A percentile compares a stretch with the other conserved stretches of the same genome.
phyloP scores from a whole-genome alignment of 176 grass and related monocot genomes.

The Dactylis glomerata region DNA sequence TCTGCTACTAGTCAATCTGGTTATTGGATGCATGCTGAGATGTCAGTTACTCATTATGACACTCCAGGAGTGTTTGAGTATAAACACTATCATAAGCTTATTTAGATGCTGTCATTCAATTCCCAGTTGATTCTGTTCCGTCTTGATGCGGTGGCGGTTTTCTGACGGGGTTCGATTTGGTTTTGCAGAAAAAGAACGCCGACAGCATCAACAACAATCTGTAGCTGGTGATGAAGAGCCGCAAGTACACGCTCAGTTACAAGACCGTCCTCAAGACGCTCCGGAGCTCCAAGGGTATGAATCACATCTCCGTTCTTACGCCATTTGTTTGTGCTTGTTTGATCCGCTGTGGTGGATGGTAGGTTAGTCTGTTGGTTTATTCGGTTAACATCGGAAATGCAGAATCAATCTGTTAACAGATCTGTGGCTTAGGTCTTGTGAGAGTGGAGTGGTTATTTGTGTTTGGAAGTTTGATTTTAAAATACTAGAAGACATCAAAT shows the following conservation, averaged over 20 bases:
- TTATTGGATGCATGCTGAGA: not conserved
- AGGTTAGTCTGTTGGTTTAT: not conserved
- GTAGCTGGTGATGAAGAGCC: slow-evolving; percentile 98
- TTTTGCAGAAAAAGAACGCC: slow-evolving; percentile 87
- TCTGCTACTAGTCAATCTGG: not conserved
- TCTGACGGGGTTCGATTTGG: slow-evolving; percentile 15
- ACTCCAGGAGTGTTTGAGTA: not conserved
- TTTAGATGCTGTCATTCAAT: not conserved
- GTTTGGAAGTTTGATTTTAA: too few species aligned
- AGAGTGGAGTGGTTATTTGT: not conserved
- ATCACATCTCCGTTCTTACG: not conserved
- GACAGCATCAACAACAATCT: slow-evolving; percentile 97
- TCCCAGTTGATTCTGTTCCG: not conserved
- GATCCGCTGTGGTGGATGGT: not conserved
- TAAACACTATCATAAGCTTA: not conserved
- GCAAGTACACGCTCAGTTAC: slow-evolving; percentile 93
- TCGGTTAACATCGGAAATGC: not conserved
- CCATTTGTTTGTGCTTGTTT: not conserved
- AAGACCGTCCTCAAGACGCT: slow-evolving; percentile 94
- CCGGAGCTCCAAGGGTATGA: slow-evolving; percentile 85
- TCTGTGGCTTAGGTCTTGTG: not conserved
- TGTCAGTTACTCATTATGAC: not conserved
- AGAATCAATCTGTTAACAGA: not conserved
- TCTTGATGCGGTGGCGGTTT: not conserved
- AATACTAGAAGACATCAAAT: too few species aligned